Evolutionary conservation across 768 basidiomycete species (phyloP), one percentile per base, ranked within the genome.

Genomic region (Leccinum variicolor): DNA sequence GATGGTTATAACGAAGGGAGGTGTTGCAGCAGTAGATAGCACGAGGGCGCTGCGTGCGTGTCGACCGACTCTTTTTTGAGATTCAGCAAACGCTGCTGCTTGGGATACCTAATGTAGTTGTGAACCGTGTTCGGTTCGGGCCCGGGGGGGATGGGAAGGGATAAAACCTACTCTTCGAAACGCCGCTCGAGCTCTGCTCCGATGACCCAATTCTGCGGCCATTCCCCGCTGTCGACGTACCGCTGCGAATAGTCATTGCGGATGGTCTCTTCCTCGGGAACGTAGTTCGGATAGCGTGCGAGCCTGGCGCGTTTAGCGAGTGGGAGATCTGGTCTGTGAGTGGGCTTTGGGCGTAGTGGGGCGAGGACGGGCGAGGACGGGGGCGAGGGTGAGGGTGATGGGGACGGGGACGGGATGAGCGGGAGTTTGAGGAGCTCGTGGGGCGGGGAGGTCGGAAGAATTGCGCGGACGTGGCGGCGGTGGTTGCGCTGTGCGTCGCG

Each of bases 221-320:
- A 94, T 61, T 92, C 90, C 10, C 94, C 95, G 2, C 89, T 82
- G 64, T 92, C 87, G 33, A 95, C 93, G 72, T 96, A 98, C 62
- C 88, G 78, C 72, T 89, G 88, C 0, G 90, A 92, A 68, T 95
- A 94, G 75, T 99, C 95, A 65, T 97, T 98, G 50, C 97, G 82
- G 46, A 99, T 90, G 0, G 94, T 98, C 71, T 99, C 96, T 69
- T 99, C 96, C 60, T 94, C 92, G 1, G 91, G 87, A 15, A 94
- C 81, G 63, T 96, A 95, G 67, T 95, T 94, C 33, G 71, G 69
- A 62, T 92, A 94, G 34, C 89, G 80, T 21, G 81, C 78, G 6
- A 83, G 75, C 4, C 90, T 81, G 0, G 89, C 89, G 4, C 84
- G 83, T 69, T 94, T 94, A 6, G 84, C 80, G n/a, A 85, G 85